phyloP scores from a whole-genome alignment of 179 eudicot genomes.

The Beta corolliflora region DNA sequence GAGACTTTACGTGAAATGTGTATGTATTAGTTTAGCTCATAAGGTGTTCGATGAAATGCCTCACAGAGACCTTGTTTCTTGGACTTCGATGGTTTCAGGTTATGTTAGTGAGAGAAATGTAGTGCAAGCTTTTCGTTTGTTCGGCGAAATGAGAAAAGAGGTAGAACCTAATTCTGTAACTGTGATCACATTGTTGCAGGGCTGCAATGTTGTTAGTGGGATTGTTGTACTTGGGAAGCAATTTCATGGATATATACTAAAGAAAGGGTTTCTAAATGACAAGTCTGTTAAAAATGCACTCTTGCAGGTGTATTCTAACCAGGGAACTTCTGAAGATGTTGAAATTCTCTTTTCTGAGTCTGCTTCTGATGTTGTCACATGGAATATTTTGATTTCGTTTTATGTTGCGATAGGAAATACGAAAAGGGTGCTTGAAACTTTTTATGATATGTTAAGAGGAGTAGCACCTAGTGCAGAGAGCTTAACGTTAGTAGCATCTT shows the following conservation, averaged over 20 bases:
- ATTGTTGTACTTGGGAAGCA: slow-evolving; percentile 41
- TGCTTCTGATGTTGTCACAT: slow-evolving; percentile 48
- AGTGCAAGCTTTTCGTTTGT: slow-evolving; percentile 41
- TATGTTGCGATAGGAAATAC: slow-evolving; percentile 30
- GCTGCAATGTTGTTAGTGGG: slow-evolving; percentile 32
- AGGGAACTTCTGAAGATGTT: slow-evolving; percentile 30
- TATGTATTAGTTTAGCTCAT: slow-evolving; percentile 34
- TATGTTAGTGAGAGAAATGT: slow-evolving; percentile 38
- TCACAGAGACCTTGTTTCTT: slow-evolving; percentile 57
- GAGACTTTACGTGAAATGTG: slow-evolving; percentile 39
- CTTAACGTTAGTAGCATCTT: slow-evolving; percentile 47
- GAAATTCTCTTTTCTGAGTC: slow-evolving; percentile 43
- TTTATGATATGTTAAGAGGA: slow-evolving; percentile 40
- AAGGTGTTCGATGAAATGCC: slow-evolving; percentile 61
- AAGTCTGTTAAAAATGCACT: slow-evolving; percentile 47
- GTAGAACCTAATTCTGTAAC: slow-evolving; percentile 54
- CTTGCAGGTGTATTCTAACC: slow-evolving; percentile 44
- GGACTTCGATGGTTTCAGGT: slow-evolving; percentile 59
- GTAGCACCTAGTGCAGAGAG: slow-evolving; percentile 47
- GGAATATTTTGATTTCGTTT: slow-evolving; percentile 54
- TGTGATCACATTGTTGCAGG: slow-evolving; percentile 51
- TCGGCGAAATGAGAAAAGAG: slow-evolving; percentile 42
- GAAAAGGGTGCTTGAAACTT: slow-evolving; percentile 20
- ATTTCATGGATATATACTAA: slow-evolving; percentile 47
- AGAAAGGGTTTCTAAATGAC: slow-evolving; percentile 39